Evolutionary conservation across 1,284 basidiomycete genomes (phyloP), one percentile per base, ranked within the genome.

Genomic region (Microbotryum intermedium): DNA sequence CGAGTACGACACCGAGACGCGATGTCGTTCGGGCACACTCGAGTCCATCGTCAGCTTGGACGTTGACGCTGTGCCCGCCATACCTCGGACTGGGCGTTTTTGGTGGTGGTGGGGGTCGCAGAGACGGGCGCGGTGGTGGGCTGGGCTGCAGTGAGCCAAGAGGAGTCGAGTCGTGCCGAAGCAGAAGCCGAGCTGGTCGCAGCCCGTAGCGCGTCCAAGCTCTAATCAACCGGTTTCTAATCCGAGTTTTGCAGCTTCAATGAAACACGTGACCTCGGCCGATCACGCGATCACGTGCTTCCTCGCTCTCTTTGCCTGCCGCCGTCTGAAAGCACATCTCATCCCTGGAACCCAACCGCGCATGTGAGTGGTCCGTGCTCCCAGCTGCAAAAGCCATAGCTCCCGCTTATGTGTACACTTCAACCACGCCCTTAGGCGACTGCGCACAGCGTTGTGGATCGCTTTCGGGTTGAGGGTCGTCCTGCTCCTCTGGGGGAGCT

Each of bases 1-100:
- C 42, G 66, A 61, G 51, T 62, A 68, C 10, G 67, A 60, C 23
- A 68, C 60, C 28, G 50, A 26, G 23, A 66, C 55, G 50, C 50
- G 50, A 10, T 48, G 46, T 20, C 18, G n/a, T 48, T 48, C 23
- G 28, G 46, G 11, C 46, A 13, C 23, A 21, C 26, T 48, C 46
- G 28, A 48, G 23, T 48, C 21, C 46, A 28, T 48, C 46, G 46
- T 48, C 46, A 28, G 23, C 26, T 11, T 48, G 46, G 46, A 23
- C 46, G 28, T 23, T 11, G 46, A 28, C 11, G 34, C 34, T 18
- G 34, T 18, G n/a, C 16, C 46, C n/a, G 46, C 26, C 46, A 21
- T 21, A 11, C 26, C 2, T 48, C 13, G 16, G 26, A 23, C 13
- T 26, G 13, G 46, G 7, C n/a, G n/a, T n/a, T n/a, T n/a, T n/a